These are phyloP conservation scores for Candida hispaniensis DNA, from an alignment of 805 yeast genomes.

Conservation along the genomic window DNA sequence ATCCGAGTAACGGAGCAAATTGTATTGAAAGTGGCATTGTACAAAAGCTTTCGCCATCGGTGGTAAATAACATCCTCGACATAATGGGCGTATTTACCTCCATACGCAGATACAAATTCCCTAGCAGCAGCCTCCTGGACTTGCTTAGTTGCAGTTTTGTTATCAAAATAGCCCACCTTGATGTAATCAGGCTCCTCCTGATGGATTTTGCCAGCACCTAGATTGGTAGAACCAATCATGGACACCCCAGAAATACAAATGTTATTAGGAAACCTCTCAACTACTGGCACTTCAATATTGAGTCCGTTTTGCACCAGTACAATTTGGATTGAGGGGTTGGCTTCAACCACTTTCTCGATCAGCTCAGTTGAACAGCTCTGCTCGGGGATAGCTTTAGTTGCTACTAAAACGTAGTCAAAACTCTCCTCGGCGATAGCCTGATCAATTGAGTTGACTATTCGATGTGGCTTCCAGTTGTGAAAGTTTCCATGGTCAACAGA, in stretches of 20 bases:
- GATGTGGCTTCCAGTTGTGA: slow-evolving; percentile 43
- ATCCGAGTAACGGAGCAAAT: slow-evolving; percentile 46
- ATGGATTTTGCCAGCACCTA: slow-evolving; percentile 35
- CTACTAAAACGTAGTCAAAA: slow-evolving; percentile 49
- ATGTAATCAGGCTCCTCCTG: slow-evolving; percentile 45
- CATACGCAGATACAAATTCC: slow-evolving; percentile 39
- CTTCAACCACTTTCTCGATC: slow-evolving; percentile 40
- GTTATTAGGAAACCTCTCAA: slow-evolving; percentile 40
- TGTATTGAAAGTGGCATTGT: slow-evolving; percentile 59
- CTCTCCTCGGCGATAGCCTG: slow-evolving; percentile 35
- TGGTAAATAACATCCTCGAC: slow-evolving; percentile 39
- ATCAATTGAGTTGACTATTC: slow-evolving; percentile 30
- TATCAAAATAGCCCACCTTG: slow-evolving; percentile 43
- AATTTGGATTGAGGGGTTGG: slow-evolving; percentile 36
- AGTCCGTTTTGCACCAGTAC: slow-evolving; percentile 59
- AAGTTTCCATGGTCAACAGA: slow-evolving; percentile 54
- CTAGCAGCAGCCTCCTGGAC: slow-evolving; percentile 30
- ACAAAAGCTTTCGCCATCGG: slow-evolving; percentile 58
- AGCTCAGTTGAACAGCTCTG: slow-evolving; percentile 43
- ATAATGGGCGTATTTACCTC: slow-evolving; percentile 35
- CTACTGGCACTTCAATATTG: slow-evolving; percentile 48
- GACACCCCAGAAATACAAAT: slow-evolving; percentile 53
- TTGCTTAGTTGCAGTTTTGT: slow-evolving; percentile 24
- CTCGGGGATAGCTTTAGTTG: slow-evolving; percentile 61
- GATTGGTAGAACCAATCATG: slow-evolving; percentile 48